Base-by-base conservation (phyloP, 2,329 filamentous ascomycete genomes). In the Aspergillus tubingensis region DNA sequence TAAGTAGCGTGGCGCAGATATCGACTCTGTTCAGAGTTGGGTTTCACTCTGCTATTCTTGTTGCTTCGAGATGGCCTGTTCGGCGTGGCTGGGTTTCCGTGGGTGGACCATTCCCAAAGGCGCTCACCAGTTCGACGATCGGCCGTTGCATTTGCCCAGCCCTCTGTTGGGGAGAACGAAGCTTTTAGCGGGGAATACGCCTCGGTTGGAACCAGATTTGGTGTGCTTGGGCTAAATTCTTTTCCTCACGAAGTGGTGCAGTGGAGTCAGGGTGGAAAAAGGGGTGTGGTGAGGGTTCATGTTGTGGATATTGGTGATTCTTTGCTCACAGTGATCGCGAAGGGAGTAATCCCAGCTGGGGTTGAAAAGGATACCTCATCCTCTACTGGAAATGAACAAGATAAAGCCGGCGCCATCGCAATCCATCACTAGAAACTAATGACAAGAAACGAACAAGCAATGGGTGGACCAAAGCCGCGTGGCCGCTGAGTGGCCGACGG, bases 401-500 rank as follows among this genome's bases (percentile, higher is more conserved):
- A 36, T 36, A 5, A 36, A 13, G 11, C 32, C 17, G 8, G 11
- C 25, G 51, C 32, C 32, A 5, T 36, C 11, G 32, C 32, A 13
- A 36, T 36, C 3, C 19, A 39, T n/a, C 5, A 2, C 25, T 11
- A 30, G 10, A 11, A 30, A 30, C 3, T 30, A 30, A 25, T 38
- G 39, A 36, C 13, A 25, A 30, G 27, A 30, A n/a, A 23, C 19
- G 32, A 38, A 54, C 39, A 27, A 30, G 15, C 15, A 23, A 13
- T n/a, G 10, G 53, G 53, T 55, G 53, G 53, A 36, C 39, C 19
- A 39, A 44, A 44, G 53, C 53, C 53, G 53, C 53, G 53, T 55
- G 53, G 53, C 53, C 53, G 53, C 25, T 55, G 53, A 47, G 53
- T 44, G 53, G 39, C 39, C 53, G 39, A 17, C 27, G 53, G n/a